Conservation (phyloP, 2,329 filamentous ascomycete species). For the Fusarium verrucosum region DNA sequence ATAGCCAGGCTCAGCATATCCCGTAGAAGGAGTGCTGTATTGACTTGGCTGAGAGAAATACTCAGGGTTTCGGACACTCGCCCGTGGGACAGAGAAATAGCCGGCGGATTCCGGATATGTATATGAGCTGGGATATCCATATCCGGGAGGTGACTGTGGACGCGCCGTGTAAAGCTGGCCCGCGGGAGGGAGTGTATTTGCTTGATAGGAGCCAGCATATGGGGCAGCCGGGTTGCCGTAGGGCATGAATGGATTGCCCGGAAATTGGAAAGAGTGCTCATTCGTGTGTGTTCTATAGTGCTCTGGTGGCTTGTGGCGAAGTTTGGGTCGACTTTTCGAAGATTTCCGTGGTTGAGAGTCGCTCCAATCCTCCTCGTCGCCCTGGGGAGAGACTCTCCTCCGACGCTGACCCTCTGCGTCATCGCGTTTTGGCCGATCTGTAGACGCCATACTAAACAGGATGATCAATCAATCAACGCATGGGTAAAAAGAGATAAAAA, state of each 20-base stretch:
- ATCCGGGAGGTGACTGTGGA: no score
- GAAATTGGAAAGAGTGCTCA: background rate
- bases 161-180: no score
- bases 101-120: background rate
- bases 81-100: background rate
- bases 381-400: background rate
- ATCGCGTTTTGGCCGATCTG: conserved; percentile 4
- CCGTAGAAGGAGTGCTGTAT: background rate
- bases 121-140: background rate
- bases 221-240: background rate
- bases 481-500: background rate
- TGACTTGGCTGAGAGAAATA: background rate
- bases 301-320: background rate
- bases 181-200: background rate
- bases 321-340: background rate
- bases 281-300: background rate
- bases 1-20: background rate
- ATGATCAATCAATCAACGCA: background rate
- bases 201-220: background rate
- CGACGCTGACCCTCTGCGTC: background rate
- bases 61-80: background rate
- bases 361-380: background rate
- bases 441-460: conserved; percentile 4
- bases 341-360: background rate
- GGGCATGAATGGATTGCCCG: background rate